Evolutionary conservation across 805 yeast genomes (phyloP).

Genomic region (Lipomyces japonicus): DNA sequence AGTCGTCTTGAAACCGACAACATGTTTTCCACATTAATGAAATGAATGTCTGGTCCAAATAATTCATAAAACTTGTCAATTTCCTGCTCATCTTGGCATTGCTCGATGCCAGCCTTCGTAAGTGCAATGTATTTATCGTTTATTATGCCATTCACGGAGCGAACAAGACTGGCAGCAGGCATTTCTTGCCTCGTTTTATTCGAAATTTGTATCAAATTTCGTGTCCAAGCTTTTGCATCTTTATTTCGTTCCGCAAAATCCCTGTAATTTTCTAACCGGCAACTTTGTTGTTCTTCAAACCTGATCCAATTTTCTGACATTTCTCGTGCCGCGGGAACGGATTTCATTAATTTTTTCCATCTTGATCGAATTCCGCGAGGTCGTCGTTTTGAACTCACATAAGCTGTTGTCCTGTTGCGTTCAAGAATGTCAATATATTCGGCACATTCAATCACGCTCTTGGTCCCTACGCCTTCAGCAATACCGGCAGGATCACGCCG

Average conservation of each 20-base stretch:
- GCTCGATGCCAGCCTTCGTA: not conserved
- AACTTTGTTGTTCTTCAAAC: constrained; percentile 21
- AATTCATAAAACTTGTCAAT: not conserved
- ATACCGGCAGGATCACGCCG: constrained; percentile 25
- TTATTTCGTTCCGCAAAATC: constrained; percentile 5
- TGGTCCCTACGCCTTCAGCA: constrained; percentile 15
- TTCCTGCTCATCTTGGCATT: not conserved
- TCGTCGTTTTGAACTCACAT: not conserved
- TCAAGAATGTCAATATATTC: constrained; percentile 19
- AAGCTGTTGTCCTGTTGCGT: not conserved
- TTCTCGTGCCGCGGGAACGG: constrained; percentile 20
- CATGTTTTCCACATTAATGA: constrained; percentile 16
- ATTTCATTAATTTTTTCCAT: constrained; percentile 13
- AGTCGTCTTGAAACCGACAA: constrained; percentile 13
- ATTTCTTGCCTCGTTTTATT: not conserved
- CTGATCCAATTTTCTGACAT: constrained; percentile 23
- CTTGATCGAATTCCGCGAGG: constrained; percentile 14
- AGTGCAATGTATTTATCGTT: not conserved
- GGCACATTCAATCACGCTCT: constrained; percentile 19
- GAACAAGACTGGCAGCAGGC: not conserved
- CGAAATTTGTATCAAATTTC: not conserved
- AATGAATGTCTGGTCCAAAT: constrained; percentile 4
- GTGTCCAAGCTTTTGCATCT: constrained; percentile 12
- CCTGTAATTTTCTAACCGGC: constrained; percentile 10
- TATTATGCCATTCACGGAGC: not conserved